Percentiles rank a stretch among this genome's conserved stretches.
Conservation (phyloP, 2,329 filamentous ascomycete genomes). For the Parasarocladium wereldwijsianum region DNA sequence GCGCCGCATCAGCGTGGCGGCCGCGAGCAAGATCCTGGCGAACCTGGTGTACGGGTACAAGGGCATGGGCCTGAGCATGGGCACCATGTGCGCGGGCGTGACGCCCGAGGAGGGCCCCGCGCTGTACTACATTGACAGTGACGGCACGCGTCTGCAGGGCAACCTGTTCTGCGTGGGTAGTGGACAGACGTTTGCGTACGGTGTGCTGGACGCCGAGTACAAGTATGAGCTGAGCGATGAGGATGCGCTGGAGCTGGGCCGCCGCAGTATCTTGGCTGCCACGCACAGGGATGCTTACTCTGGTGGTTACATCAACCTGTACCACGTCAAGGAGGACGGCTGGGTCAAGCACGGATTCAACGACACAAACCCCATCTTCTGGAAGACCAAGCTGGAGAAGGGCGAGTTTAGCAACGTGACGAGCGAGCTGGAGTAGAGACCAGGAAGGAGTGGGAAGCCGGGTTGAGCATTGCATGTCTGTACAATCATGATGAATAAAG, state of each 20-base stretch:
- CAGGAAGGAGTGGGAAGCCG: slow-evolving; percentile 4
- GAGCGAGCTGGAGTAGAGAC: slow-evolving; percentile 47
- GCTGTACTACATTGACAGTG: slow-evolving; percentile 92
- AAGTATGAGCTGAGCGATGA: slow-evolving; percentile 74
- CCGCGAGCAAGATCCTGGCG: slow-evolving; percentile 94
- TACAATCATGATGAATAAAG: slow-evolving; percentile 7
- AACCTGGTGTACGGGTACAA: slow-evolving; percentile 99
- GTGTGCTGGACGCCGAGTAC: slow-evolving; percentile 94
- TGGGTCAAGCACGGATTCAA: slow-evolving; percentile 99
- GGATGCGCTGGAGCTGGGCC: slow-evolving; percentile 80
- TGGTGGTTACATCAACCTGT: slow-evolving; percentile 95
- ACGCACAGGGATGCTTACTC: slow-evolving; percentile 98
- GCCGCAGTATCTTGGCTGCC: slow-evolving; percentile 84
- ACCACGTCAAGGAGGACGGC: slow-evolving; percentile 96
- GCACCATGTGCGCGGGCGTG: slow-evolving; percentile 97
- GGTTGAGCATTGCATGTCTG: slow-evolving; percentile 7
- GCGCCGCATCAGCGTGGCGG: slow-evolving; percentile 92
- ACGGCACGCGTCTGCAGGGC: slow-evolving; percentile 81
- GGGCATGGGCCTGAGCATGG: slow-evolving; percentile 97
- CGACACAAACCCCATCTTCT: slow-evolving; percentile 98
- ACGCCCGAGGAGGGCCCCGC: slow-evolving; percentile 91
- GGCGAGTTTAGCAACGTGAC: slow-evolving; percentile 97
- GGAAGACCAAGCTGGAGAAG: slow-evolving; percentile 97
- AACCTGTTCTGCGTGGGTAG: slow-evolving; percentile 98
- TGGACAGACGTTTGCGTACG: slow-evolving; percentile 97